A percentile compares a stretch with the other conserved stretches of the same genome.
Conservation (phyloP, 169 alveolate genomes). For the Plasmodium knowlesi region DNA sequence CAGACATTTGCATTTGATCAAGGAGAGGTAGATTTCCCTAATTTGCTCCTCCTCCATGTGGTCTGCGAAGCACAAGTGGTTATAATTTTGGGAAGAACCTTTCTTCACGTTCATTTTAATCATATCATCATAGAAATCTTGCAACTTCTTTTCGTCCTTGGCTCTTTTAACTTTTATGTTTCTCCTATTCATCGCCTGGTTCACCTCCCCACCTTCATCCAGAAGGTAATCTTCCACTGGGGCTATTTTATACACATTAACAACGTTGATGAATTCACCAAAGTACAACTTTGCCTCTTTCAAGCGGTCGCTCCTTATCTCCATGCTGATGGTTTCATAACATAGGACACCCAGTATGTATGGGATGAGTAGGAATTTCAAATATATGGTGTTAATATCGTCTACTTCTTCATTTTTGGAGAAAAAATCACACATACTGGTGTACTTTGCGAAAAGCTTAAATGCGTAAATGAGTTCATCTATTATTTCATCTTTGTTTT, state of each 20-base stretch:
- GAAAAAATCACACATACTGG: constrained; percentile 14
- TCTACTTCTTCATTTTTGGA: constrained; percentile 55
- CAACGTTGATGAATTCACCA: constrained; percentile 3
- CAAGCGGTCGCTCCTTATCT: constrained; percentile 25
- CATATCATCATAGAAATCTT: constrained; percentile 19
- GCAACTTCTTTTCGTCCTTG: constrained; percentile 46
- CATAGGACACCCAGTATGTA: constrained; percentile 13
- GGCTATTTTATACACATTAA: constrained; percentile 5
- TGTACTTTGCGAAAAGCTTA: constrained; percentile 20
- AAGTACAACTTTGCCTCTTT: constrained; percentile 34
- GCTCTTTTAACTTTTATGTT: constrained; percentile 40
- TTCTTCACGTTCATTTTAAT: neutral
- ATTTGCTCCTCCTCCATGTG: constrained; percentile 7
- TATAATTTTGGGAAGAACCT: neutral
- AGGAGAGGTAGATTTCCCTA: constrained; percentile 32
- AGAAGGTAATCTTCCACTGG: constrained; percentile 32
- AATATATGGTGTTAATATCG: constrained; percentile 28
- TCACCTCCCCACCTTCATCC: neutral
- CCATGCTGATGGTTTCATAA: constrained; percentile 36
- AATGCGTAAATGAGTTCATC: constrained; percentile 48
- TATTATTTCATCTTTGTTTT: constrained; percentile 38
- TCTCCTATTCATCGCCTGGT: constrained; percentile 23
- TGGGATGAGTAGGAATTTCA: constrained; percentile 28
- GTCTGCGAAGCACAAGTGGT: neutral
- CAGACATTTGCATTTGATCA: constrained; percentile 16